Evolutionary conservation across 176 grass and related monocot species (phyloP).

Genomic region (Hyparrhenia diplandra): DNA sequence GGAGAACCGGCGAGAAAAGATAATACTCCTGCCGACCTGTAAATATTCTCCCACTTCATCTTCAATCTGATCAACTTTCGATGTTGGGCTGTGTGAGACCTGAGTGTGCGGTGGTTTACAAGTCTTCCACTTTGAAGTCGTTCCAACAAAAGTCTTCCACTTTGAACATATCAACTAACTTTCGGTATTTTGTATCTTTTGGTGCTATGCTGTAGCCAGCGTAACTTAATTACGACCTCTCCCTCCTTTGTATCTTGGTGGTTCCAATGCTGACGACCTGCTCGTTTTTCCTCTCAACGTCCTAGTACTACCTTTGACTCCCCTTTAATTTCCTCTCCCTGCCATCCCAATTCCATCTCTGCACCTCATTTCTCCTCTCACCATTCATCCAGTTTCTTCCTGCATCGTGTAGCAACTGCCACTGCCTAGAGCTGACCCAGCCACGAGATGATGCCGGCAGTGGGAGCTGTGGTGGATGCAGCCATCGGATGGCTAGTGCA

Average conservation of each 20-base stretch:
- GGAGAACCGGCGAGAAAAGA: too few species aligned
- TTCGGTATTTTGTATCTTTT: too few species aligned
- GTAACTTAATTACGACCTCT: too few species aligned
- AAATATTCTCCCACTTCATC: background rate
- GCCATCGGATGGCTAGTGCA: conserved; percentile 25
- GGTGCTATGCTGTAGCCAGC: too few species aligned
- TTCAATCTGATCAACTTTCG: background rate
- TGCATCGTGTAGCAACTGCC: background rate
- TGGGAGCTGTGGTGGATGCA: background rate
- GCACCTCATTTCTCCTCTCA: background rate
- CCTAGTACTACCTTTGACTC: too few species aligned
- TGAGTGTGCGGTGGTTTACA: background rate
- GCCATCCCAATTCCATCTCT: background rate
- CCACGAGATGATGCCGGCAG: background rate
- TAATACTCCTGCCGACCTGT: too few species aligned
- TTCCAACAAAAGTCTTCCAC: too few species aligned
- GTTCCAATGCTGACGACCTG: too few species aligned
- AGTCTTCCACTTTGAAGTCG: background rate
- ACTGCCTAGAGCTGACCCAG: background rate
- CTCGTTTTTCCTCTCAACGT: too few species aligned
- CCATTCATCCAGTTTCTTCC: background rate
- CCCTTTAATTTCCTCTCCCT: too few species aligned
- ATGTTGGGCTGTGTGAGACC: background rate
- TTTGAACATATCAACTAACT: too few species aligned
- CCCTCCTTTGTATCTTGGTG: too few species aligned